These are phyloP conservation scores for Pyricularia pennisetigena DNA, from an alignment of 2,329 filamentous ascomycete genomes.

Conservation along the genomic window DNA sequence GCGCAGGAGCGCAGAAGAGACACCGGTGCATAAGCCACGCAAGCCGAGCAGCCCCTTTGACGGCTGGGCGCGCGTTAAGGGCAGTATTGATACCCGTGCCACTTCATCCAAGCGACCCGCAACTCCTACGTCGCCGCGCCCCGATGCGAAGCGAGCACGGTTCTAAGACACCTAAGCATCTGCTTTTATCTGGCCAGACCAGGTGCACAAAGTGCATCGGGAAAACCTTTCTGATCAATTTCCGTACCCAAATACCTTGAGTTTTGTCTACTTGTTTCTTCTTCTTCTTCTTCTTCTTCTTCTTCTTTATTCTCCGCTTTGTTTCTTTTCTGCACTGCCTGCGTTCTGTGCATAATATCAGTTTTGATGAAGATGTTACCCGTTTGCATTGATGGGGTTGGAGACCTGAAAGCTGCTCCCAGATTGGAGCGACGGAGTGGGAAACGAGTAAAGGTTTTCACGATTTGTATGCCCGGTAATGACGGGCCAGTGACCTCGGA, in stretches of 20 bases:
- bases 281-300: not conserved
- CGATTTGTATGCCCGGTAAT: not conserved
- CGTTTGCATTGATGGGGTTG: not conserved
- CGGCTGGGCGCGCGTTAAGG: slow-evolving; percentile 58
- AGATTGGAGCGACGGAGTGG: not conserved
- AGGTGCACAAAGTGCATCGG: not conserved
- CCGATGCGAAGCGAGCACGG: not conserved
- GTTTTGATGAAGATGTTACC: not conserved
- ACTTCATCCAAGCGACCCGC: not conserved
- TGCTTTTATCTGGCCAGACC: not conserved
- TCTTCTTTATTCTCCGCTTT: not conserved
- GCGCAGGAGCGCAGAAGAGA: slow-evolving; percentile 35
- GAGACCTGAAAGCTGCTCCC: not conserved
- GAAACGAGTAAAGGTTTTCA: not conserved
- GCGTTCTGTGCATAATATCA: not conserved
- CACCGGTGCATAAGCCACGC: slow-evolving; percentile 24
- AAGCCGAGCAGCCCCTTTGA: slow-evolving; percentile 48
- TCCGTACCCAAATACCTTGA: not conserved
- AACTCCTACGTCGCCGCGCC: not conserved
- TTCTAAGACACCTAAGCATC: not conserved
- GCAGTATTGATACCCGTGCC: slow-evolving; percentile 18
- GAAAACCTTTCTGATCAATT: not conserved
- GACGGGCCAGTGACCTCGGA: not conserved
- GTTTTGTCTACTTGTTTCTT: not conserved
- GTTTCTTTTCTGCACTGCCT: not conserved